phyloP scores from a whole-genome alignment of 768 basidiomycete genomes.

The Glaciozyma antarctica region DNA sequence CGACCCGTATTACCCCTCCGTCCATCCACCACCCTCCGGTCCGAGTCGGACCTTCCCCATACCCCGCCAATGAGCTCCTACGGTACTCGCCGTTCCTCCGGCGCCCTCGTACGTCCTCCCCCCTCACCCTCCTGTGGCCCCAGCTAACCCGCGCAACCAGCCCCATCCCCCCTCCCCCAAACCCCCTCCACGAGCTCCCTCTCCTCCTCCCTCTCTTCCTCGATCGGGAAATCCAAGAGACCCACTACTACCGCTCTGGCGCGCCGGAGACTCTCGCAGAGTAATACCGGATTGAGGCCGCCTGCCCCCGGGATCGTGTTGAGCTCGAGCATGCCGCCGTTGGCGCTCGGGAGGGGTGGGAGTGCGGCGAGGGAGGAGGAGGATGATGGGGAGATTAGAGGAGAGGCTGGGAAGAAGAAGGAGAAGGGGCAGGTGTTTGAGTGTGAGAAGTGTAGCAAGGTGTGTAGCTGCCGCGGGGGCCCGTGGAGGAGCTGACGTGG shows the following conservation, averaged over 20 bases:
- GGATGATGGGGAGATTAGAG: conserved; percentile 2
- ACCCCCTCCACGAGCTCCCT: conserved; percentile 4
- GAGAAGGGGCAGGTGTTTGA: conserved; percentile 71
- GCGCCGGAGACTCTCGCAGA: conserved; percentile 12
- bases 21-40: neutral
- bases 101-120: neutral
- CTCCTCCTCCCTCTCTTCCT: conserved; percentile 8
- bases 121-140: no score
- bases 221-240: conserved; percentile 19
- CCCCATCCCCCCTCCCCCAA: neutral
- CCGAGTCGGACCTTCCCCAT: neutral
- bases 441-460: conserved; percentile 82
- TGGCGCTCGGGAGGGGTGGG: neutral
- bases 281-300: neutral
- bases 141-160: no score
- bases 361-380: neutral
- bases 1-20: no score
- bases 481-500: neutral
- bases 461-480: conserved; percentile 36
- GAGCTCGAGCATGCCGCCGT: neutral
- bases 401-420: conserved; percentile 42
- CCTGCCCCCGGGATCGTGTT: no score
- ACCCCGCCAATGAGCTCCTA: conserved; percentile 2
- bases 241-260: conserved; percentile 9
- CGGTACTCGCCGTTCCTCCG: conserved; percentile 15